phyloP scores from a whole-genome alignment of 108 stramenopile species.

The Cyclotella kingstonii region DNA sequence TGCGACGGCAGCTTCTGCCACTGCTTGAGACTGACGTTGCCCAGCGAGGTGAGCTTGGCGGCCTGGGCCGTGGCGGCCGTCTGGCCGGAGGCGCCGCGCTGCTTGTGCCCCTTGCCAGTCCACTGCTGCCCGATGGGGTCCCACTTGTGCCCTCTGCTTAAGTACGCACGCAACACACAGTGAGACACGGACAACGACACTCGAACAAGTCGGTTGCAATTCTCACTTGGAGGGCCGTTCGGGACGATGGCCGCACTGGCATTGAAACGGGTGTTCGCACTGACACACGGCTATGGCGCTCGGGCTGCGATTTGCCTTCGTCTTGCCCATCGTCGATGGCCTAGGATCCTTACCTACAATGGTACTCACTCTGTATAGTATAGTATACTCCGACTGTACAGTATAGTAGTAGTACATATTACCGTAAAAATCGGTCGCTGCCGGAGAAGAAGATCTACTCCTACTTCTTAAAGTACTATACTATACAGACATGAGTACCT shows the following conservation, averaged over 20 bases:
- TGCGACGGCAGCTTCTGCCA: slow-evolving; percentile 85
- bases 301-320: neutral
- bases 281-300: slow-evolving; percentile 40
- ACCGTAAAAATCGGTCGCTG: no score
- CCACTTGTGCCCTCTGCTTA: slow-evolving; percentile 67
- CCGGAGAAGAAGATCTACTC: no score
- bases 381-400: no score
- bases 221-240: slow-evolving; percentile 67
- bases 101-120: slow-evolving; percentile 89
- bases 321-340: slow-evolving; percentile 9
- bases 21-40: slow-evolving; percentile 71
- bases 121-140: slow-evolving; percentile 72
- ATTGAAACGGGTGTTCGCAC: slow-evolving; percentile 81
- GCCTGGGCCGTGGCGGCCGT: slow-evolving; percentile 42
- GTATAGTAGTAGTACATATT: no score
- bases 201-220: neutral
- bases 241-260: slow-evolving; percentile 83
- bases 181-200: neutral
- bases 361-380: no score
- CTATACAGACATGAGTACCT: no score
- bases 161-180: neutral
- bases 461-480: no score
- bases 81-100: slow-evolving; percentile 79
- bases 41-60: slow-evolving; percentile 62
- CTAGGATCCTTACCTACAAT: no score